Percentiles rank a stretch among this genome's conserved stretches.
Conservation (phyloP, 306 rosid genomes). For the Casuarina cunninghamiana region DNA sequence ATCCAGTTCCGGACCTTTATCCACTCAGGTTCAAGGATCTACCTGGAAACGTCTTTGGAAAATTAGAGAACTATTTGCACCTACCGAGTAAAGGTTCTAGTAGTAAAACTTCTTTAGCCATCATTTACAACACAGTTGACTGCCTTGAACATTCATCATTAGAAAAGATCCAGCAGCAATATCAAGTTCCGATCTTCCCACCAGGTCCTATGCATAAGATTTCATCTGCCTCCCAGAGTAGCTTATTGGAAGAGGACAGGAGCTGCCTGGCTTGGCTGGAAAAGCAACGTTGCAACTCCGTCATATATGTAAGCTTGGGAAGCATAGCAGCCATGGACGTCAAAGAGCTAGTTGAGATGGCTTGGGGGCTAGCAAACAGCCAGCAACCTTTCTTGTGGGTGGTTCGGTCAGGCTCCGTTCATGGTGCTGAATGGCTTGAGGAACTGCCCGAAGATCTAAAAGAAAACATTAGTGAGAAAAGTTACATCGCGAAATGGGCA, state of each 20-base stretch:
- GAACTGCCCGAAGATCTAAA: constrained; percentile 24
- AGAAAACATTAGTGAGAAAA: constrained; percentile 12
- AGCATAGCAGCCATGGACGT: constrained; percentile 46
- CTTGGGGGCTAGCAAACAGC: constrained; percentile 51
- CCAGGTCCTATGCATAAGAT: constrained; percentile 54
- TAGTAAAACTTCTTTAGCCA: constrained; percentile 28
- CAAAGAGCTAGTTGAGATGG: constrained; percentile 46
- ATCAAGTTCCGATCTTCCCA: constrained; percentile 32
- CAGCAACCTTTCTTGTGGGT: constrained; percentile 48
- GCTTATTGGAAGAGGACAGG: constrained; percentile 29
- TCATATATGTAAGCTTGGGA: constrained; percentile 50
- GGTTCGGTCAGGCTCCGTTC: constrained; percentile 16
- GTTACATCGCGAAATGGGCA: constrained; percentile 47
- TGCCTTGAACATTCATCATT: background rate
- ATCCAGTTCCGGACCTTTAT: constrained; percentile 37
- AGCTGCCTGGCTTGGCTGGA: constrained; percentile 34
- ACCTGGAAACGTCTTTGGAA: constrained; percentile 17
- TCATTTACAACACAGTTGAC: constrained; percentile 42
- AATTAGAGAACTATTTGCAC: background rate
- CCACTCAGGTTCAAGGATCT: constrained; percentile 57
- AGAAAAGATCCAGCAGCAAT: constrained; percentile 18
- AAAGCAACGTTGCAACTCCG: constrained; percentile 16
- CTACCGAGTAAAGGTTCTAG: background rate
- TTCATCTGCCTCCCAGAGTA: constrained; percentile 11
- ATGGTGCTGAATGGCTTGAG: constrained; percentile 20